phyloP scores from a whole-genome alignment of 192 early-diverging fungal genomes.

The Endogone sp. region DNA sequence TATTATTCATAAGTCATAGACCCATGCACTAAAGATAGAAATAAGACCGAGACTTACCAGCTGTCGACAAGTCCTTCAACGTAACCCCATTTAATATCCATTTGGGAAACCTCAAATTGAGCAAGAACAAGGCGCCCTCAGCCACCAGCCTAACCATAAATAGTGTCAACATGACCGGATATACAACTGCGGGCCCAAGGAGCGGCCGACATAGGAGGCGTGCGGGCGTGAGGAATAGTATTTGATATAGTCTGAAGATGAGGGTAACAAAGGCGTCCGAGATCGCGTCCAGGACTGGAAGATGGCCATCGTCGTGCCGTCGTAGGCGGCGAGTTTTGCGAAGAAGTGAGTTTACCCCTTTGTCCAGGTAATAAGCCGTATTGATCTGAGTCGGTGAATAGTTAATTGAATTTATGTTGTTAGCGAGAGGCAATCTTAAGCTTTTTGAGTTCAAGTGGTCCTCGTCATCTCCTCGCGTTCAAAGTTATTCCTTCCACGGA shows the following conservation, averaged over 20 bases:
- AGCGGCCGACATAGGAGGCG: not conserved
- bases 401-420: not conserved
- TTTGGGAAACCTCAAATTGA: slow-evolving; percentile 57
- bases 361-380: slow-evolving; percentile 53
- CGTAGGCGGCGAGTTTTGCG: not conserved
- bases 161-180: slow-evolving; percentile 29
- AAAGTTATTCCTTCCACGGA: no score
- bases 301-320: not conserved
- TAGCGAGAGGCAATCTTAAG: not conserved
- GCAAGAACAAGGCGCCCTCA: slow-evolving; percentile 48
- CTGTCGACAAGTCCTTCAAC: slow-evolving; percentile 67
- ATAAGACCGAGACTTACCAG: slow-evolving; percentile 31
- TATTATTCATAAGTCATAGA: slow-evolving; percentile 4
- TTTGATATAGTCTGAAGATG: not conserved
- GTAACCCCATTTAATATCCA: slow-evolving; percentile 60
- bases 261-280: not conserved
- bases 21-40: not conserved
- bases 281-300: slow-evolving; percentile 3
- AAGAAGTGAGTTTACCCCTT: slow-evolving; percentile 29
- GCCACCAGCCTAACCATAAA: slow-evolving; percentile 50
- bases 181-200: slow-evolving; percentile 7
- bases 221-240: not conserved
- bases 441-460: no score
- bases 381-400: slow-evolving; percentile 46
- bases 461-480: no score